A percentile compares a stretch with the other conserved stretches of the same genome.
These are phyloP conservation scores for Diaporthe destruens DNA, from an alignment of 2,329 filamentous ascomycete genomes.

Conservation along the genomic window DNA sequence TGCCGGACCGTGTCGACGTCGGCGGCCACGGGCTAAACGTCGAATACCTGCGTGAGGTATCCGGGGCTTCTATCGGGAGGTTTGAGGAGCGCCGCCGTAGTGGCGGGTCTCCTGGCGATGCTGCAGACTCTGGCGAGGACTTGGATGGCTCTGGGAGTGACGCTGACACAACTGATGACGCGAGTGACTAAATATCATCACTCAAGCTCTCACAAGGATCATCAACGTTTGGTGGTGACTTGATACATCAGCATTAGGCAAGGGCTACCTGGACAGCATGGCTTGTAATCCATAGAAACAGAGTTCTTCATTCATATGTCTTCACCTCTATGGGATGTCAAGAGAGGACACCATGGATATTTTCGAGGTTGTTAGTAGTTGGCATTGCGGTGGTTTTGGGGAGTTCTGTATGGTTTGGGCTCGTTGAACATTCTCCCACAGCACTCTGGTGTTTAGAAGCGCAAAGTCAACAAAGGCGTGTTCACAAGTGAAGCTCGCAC, in stretches of 20 bases:
- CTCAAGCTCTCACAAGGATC: too few relatives aligned
- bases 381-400: not conserved
- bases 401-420: too few relatives aligned
- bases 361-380: not conserved
- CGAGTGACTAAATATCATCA: not conserved
- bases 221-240: too few relatives aligned
- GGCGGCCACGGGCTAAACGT: not conserved
- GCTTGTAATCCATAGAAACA: too few relatives aligned
- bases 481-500: not conserved
- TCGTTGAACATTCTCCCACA: not conserved
- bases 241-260: too few relatives aligned
- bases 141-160: not conserved
- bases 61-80: not conserved
- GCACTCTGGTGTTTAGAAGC: too few relatives aligned
- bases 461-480: too few relatives aligned
- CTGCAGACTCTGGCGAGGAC: not conserved
- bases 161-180: not conserved
- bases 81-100: not conserved
- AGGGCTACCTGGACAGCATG: too few relatives aligned
- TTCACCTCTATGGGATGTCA: too few relatives aligned
- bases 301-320: too few relatives aligned
- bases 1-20: conserved; percentile 1
- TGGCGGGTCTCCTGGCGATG: not conserved
- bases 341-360: too few relatives aligned
- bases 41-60: not conserved